Evolutionary conservation across 192 early-diverging fungal genomes (phyloP), one percentile per base, ranked within the genome.

Genomic region (Rhizoclosmatium globosum): DNA sequence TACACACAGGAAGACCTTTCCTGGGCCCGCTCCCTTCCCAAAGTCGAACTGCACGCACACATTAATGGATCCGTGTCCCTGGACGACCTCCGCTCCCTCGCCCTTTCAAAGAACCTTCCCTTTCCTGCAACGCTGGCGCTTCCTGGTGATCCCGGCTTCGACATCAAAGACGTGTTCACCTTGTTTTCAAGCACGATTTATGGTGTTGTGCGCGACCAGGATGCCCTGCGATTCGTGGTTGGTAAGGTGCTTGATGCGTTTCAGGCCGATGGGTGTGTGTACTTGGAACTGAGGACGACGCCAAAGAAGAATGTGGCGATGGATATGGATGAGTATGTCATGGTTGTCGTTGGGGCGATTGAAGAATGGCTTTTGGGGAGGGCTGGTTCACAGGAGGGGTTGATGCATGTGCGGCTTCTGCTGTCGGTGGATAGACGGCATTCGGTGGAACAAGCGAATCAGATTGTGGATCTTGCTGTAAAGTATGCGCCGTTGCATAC

Each of bases 371-470:
- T 13, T 38, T 7, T 15, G 17, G 21, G 39, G 6, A 6, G 7
- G 7, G 61, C 0, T 64, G 61, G 21, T 41, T n/a, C 47, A 21
- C 1, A 15, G 2, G 3, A 19, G 9, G 19, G 9, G 38, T 17
- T 17, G n/a, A 77, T 77, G 31, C 6, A 17, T 41, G 76, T 71
- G 3, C 39, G 45, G 2, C n/a, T 77, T 6, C 46, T 77, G 4
- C 53, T 77, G 6, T 77, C 76, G 9, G 39, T 77, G 13, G 76
- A 77, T 71, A 71, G 76, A 11, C 4, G 76, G 19, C 76, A 77
- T 46, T 21, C 19, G 41, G 1, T 46, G 6, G 65, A 77, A 23
- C 57, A 31, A 21, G 76, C 76, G n/a, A 17, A 41, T 7, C 38
- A 42, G 13, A 69, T 77, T 45, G 76, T 77, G 7, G 43, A 71